Percentiles rank a stretch among this genome's conserved stretches.
phyloP scores from a whole-genome alignment of 176 grass and related monocot genomes.

The Oryza brachyantha region DNA sequence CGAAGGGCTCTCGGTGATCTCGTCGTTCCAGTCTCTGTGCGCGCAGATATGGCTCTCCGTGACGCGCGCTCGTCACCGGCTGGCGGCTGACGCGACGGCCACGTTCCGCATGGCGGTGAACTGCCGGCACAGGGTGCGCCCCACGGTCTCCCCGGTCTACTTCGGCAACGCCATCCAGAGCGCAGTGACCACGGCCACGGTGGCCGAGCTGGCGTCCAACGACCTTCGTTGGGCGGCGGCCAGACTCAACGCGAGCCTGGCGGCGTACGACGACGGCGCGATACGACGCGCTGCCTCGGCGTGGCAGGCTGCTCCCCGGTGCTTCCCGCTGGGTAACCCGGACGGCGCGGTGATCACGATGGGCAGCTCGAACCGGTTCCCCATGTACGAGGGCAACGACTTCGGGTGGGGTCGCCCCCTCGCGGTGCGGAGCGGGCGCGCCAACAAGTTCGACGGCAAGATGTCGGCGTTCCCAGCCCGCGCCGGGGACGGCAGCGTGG shows the following conservation, averaged over 20 bases:
- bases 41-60: conserved; percentile 71
- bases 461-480: conserved; percentile 86
- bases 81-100: conserved; percentile 47
- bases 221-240: conserved; percentile 65
- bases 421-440: conserved; percentile 80
- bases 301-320: conserved; percentile 77
- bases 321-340: conserved; percentile 95
- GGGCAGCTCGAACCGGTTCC: conserved; percentile 96
- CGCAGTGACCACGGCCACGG: conserved; percentile 57
- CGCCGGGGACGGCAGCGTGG: conserved; percentile 66
- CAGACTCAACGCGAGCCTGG: conserved; percentile 59
- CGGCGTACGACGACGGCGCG: conserved; percentile 48
- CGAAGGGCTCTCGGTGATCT: conserved; percentile 47
- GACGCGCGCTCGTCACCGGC: conserved; percentile 63
- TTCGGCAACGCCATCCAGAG: conserved; percentile 99
- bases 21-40: conserved; percentile 88
- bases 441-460: conserved; percentile 98
- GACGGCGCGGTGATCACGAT: conserved; percentile 90
- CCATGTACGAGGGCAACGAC: conserved; percentile 92
- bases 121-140: conserved; percentile 80
- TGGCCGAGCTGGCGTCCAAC: conserved; percentile 55
- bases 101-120: conserved; percentile 94
- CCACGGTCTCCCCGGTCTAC: conserved; percentile 55
- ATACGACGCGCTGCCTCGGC: conserved; percentile 48
- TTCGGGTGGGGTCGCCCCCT: conserved; percentile 81